Base-by-base conservation (phyloP, 2,329 filamentous ascomycete genomes). In the Aspergillus aculeatus region DNA sequence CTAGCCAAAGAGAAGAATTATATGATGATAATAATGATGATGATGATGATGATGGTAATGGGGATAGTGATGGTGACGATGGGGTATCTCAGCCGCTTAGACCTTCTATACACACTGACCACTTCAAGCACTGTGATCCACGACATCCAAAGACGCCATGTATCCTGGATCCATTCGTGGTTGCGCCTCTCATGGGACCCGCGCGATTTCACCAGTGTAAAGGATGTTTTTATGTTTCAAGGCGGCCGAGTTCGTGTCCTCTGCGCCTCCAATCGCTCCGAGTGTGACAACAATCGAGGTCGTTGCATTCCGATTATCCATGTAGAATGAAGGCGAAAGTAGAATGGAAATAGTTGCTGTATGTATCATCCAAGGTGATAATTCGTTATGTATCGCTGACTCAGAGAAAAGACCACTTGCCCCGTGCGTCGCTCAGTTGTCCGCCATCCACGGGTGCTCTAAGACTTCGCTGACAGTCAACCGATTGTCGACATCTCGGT, bases 391-490 rank as follows among this genome's bases (percentile, higher is more conserved):
- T 21, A 55, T 49, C n/a, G 24, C 23, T 58, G 47, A 48, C 35
- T 52, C 41, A 24, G 56, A 58, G 56, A 61, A 32, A 44, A 47
- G 16, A 23, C 26, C 24, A 52, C 31, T 16, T 9, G 9, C 32
- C 5, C 24, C 10, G 7, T 24, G 31, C 41, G 2, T 11, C 32
- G 49, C 47, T 70, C 57, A 73, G 32, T 60, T 64, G 56, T 68
- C 69, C 10, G 58, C 63, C 73, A 81, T 76, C 95, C 95, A 99
- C n/a, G 89, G 86, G 77, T 98, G 94, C 57, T 91, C 86, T 59
- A 96, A 79, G 19, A 99, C 93, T 73, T 93, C 88, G 61, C 89
- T 87, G 68, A 98, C 98, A n/a, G 88, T 89, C 68, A 92, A 88
- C 58, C 95, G 83, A 70, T 89, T 83, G 66, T 89, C 86, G 10